Evolutionary conservation across 352 stramenopile genomes (phyloP).

Genomic region (Phytopythium delawarense): DNA sequence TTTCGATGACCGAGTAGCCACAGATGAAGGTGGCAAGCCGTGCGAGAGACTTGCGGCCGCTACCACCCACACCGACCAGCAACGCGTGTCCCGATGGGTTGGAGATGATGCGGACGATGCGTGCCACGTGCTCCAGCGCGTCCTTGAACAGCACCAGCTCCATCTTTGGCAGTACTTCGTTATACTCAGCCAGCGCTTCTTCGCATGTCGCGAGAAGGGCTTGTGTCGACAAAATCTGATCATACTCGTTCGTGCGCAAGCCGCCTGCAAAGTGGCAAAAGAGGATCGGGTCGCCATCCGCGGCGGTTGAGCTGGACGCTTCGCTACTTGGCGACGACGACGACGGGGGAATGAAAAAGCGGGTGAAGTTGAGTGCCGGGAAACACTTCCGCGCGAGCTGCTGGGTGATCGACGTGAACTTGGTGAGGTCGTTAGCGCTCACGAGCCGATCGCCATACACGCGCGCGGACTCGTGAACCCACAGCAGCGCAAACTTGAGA

Average conservation of each 20-base stretch:
- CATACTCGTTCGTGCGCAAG: conserved; percentile 87
- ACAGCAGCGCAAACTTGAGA: conserved; percentile 90
- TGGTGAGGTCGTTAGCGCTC: conserved; percentile 62
- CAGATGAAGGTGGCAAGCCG: conserved; percentile 91
- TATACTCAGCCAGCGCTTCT: conserved; percentile 91
- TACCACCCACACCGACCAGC: conserved; percentile 92
- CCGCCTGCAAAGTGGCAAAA: conserved; percentile 93
- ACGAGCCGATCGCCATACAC: conserved; percentile 95
- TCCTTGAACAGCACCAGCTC: conserved; percentile 96
- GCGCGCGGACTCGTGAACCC: conserved; percentile 95
- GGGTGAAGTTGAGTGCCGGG: conserved; percentile 84
- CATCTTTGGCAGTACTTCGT: conserved; percentile 91
- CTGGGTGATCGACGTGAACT: conserved; percentile 88
- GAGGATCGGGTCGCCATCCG: conserved; percentile 80
- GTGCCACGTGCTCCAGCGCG: conserved; percentile 92
- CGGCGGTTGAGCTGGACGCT: background rate
- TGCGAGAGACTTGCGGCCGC: conserved; percentile 91
- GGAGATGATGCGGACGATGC: conserved; percentile 94
- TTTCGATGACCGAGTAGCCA: conserved; percentile 84
- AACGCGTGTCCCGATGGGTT: conserved; percentile 92
- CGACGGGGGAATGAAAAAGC: conserved; percentile 77
- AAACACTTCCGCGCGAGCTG: conserved; percentile 93
- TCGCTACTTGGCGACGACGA: conserved; percentile 16
- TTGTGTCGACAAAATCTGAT: conserved; percentile 81
- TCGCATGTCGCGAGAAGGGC: conserved; percentile 73